Evolutionary conservation across 2,329 filamentous ascomycete species (phyloP).

Genomic region (Paecilomyces sp.): DNA sequence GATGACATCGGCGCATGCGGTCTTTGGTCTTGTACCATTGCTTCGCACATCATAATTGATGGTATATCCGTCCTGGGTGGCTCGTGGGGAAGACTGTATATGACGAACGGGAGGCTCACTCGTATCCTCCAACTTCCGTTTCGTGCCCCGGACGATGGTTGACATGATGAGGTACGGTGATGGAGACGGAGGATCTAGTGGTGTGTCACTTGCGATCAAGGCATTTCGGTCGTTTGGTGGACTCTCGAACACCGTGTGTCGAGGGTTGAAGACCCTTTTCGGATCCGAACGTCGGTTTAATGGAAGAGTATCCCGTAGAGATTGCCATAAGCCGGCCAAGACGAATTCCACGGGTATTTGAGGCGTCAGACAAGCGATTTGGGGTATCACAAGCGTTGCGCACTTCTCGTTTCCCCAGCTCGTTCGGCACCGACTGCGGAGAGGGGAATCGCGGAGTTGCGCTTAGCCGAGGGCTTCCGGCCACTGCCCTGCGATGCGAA

Average conservation of each 20-base stretch:
- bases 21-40: background rate
- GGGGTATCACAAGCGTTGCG: background rate
- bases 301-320: background rate
- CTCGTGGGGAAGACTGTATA: background rate
- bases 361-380: background rate
- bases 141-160: constrained; percentile 21
- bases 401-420: background rate
- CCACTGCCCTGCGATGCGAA: background rate
- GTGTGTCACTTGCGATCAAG: background rate
- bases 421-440: background rate
- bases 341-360: background rate
- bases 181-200: background rate
- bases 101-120: constrained; percentile 14
- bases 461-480: background rate
- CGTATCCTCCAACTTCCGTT: constrained; percentile 23
- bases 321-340: background rate
- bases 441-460: background rate
- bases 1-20: background rate
- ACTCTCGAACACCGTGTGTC: background rate
- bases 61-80: constrained; percentile 6
- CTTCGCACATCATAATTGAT: background rate
- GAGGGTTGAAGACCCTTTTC: background rate
- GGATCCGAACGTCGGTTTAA: background rate
- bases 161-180: constrained; percentile 16
- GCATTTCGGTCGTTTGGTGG: background rate